Base-by-base conservation (phyloP, 331 rosid genomes). In the Quercus tomentella region DNA sequence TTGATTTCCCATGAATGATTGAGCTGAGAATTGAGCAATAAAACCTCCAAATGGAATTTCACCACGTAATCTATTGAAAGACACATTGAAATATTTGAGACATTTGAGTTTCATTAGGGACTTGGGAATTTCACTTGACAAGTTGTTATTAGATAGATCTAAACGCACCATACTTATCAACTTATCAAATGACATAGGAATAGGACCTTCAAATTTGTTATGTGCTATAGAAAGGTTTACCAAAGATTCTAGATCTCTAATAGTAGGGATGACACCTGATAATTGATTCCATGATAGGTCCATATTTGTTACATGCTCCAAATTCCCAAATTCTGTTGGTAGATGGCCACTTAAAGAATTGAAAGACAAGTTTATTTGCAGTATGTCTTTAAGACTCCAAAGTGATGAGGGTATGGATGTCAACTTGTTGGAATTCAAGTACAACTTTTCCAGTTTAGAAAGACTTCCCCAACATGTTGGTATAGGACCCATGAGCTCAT, bases 191-290 rank as follows among this genome's bases (percentile, higher is more conserved):
- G 88, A 71, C 23, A 54, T 35, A 1, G 91, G 88, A 75, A 87
- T 80, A 7, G 56, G 12, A 4, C 88, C 88, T 23, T 70, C 58
- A 17, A 84, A 60, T 18, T 66, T 26, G 69, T 87, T 87, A 3
- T 67, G 25, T 67, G 82, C 62, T 30, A 85, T 68, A 26, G 74
- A 71, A 3, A 84, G 80, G 22, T 2, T 70, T 10, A 30, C 43
- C 75, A 87, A 41, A 70, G 55, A 25, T 17, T 8, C 31, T 23
- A 87, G 81, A 1, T 56, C 20, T 2, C 56, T 65, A 28, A 82
- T 74, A 1, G n/a, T 60, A 4, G 89, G 85, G 61, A 84, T 72
- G 8, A 9, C 20, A 55, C 82, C 80, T 0, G 80, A 80, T 0
- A 87, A 33, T 6, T 25, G n/a, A 81, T 87, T 84, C 2, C n/a